Evolutionary conservation across 169 alveolate genomes (phyloP).

Genomic region (Plasmodium gaboni): DNA sequence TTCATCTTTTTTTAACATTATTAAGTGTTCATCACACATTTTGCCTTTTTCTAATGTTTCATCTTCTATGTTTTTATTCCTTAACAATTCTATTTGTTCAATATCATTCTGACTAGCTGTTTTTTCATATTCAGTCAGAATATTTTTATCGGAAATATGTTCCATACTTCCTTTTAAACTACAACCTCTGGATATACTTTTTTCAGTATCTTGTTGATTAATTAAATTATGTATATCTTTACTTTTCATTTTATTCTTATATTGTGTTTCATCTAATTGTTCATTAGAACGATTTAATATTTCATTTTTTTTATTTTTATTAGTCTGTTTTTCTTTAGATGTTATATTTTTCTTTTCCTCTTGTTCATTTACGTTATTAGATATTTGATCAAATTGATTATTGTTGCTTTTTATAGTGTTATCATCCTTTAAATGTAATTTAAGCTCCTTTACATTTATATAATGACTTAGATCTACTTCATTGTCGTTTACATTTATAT

Average conservation of each 20-base stretch:
- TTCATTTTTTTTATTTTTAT: too few relatives aligned
- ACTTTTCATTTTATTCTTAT: neutral
- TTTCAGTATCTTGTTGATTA: neutral
- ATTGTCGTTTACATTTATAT: too few relatives aligned
- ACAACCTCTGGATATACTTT: neutral
- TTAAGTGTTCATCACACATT: neutral
- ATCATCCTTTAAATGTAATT: too few relatives aligned
- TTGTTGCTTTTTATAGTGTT: too few relatives aligned
- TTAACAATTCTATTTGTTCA: neutral
- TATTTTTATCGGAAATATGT: neutral
- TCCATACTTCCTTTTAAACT: slow-evolving; percentile 1
- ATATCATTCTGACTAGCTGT: neutral
- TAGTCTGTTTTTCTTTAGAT: too few relatives aligned
- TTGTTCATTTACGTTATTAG: too few relatives aligned
- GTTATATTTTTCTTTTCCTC: too few relatives aligned
- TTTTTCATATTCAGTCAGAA: neutral
- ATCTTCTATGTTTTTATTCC: neutral
- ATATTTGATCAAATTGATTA: too few relatives aligned
- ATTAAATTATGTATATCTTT: neutral
- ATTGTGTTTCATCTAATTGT: neutral
- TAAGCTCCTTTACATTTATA: too few relatives aligned
- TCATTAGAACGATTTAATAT: neutral
- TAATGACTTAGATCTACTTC: too few relatives aligned
- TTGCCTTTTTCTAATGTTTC: neutral
- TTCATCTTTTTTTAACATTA: neutral